These are phyloP conservation scores for Botrytis medusae DNA, from an alignment of 2,329 filamentous ascomycete species.

Conservation along the genomic window DNA sequence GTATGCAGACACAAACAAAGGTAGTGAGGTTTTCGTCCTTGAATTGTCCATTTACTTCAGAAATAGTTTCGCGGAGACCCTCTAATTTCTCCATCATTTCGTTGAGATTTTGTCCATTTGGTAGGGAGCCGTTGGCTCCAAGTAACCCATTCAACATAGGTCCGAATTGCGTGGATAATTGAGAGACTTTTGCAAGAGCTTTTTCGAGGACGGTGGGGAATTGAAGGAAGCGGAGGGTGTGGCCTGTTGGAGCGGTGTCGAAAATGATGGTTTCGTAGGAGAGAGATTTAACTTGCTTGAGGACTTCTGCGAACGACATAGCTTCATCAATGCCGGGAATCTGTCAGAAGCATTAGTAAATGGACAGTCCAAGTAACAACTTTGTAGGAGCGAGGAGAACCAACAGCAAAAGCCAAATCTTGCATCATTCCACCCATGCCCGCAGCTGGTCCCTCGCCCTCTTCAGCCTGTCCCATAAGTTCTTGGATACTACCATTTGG, in stretches of 20 bases:
- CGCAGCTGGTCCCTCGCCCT: conserved; percentile 69
- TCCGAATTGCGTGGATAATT: conserved; percentile 90
- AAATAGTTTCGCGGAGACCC: conserved; percentile 85
- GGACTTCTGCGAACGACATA: conserved; percentile 98
- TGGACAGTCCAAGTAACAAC: background rate
- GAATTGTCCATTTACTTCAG: conserved; percentile 96
- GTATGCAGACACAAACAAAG: conserved; percentile 97
- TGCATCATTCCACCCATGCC: conserved; percentile 96
- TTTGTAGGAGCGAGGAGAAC: conserved; percentile 39
- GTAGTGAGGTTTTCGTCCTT: conserved; percentile 95
- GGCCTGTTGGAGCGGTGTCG: conserved; percentile 95
- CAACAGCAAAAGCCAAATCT: conserved; percentile 89
- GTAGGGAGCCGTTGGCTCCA: conserved; percentile 63
- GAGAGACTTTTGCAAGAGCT: conserved; percentile 93
- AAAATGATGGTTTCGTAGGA: conserved; percentile 99
- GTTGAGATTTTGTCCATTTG: conserved; percentile 88
- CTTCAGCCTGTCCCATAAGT: conserved; percentile 74
- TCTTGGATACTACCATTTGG: conserved; percentile 98
- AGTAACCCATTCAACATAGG: conserved; percentile 94
- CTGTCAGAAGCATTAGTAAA: conserved; percentile 47
- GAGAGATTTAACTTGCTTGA: conserved; percentile 98
- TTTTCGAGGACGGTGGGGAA: conserved; percentile 98
- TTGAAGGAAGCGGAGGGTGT: conserved; percentile 97
- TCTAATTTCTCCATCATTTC: conserved; percentile 96
- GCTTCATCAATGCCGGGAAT: conserved; percentile 98